Base-by-base conservation (phyloP, 2,329 filamentous ascomycete genomes). In the Pezizomycotina sp. region DNA sequence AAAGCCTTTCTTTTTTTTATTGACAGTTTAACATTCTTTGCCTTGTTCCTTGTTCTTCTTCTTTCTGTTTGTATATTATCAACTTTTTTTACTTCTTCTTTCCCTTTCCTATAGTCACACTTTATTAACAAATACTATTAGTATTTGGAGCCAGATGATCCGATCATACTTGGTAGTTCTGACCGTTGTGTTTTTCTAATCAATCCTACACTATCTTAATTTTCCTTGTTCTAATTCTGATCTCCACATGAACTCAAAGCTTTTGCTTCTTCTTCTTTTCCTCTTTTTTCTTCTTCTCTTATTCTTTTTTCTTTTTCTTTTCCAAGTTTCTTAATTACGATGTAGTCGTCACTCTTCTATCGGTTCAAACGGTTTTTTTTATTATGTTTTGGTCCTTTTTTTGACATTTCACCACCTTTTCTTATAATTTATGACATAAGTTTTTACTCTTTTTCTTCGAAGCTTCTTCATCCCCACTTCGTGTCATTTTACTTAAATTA, bases 261-360 rank as follows among this genome's bases (percentile, higher is more conserved):
- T n/a, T n/a, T n/a, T n/a, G n/a, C 24, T 36, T 29, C 14, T 16
- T n/a, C 13, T 34, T 33, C 18, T 7, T 30, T 31, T 8, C 23
- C 18, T 38, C 34, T 29, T 39, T 36, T 27, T 28, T 42, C 20
- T 23, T 40, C 18, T 27, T 15, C 24, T 29, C 21, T 36, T 18
- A 18, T 39, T 24, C 27, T n/a, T 28, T n/a, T 27, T 40, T 41
- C 29, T 44, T 5, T 43, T 27, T 39, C 32, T 34, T 34, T 44
- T 37, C 29, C 32, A 36, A 32, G 30, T 42, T 32, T 43, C 28
- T 32, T 32, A n/a, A 13, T 13, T n/a, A 13, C n/a, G n/a, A 13
- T 5, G 14, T n/a, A n/a, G 14, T n/a, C n/a, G 24, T 26, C 24
- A n/a, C 14, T n/a, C 24, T n/a, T 13, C n/a, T 26, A 26, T 26